These are phyloP conservation scores for Tephrocybe sp. DNA, from an alignment of 768 basidiomycete genomes.

Conservation along the genomic window DNA sequence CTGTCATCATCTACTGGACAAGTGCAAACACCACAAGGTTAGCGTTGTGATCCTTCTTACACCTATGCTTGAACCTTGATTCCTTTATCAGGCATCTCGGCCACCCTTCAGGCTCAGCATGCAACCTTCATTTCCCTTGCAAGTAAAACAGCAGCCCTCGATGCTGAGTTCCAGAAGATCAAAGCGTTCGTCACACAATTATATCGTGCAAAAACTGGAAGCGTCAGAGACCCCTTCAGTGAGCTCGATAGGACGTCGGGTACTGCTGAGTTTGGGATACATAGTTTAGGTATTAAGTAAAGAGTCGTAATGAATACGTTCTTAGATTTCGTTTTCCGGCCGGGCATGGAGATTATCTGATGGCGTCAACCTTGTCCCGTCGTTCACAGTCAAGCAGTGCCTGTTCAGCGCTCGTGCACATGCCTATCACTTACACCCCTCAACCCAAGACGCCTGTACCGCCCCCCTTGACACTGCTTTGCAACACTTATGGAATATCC, in stretches of 20 bases:
- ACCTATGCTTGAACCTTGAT: background rate
- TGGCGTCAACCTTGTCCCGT: background rate
- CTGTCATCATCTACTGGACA: slow-evolving; percentile 64
- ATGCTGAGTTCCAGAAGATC: slow-evolving; percentile 74
- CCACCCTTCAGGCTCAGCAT: slow-evolving; percentile 80
- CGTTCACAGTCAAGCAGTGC: no score
- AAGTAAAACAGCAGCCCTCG: slow-evolving; percentile 68
- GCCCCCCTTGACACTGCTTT: background rate
- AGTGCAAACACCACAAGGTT: slow-evolving; percentile 77
- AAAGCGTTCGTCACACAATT: slow-evolving; percentile 73
- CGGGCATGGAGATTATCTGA: background rate
- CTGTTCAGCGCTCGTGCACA: no score
- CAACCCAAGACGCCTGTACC: background rate
- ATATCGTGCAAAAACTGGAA: slow-evolving; percentile 79
- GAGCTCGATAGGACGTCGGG: slow-evolving; percentile 33
- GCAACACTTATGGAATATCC: slow-evolving; percentile 23
- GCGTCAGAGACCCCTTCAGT: slow-evolving; percentile 80
- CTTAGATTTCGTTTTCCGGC: no score
- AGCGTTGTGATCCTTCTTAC: background rate
- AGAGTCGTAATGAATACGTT: background rate
- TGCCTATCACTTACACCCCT: no score
- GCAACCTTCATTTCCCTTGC: slow-evolving; percentile 75
- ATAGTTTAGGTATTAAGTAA: slow-evolving; percentile 40
- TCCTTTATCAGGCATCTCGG: slow-evolving; percentile 48
- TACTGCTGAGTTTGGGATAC: slow-evolving; percentile 39